Evolutionary conservation across 768 basidiomycete species (phyloP).

Genomic region (Panellus pusillus): DNA sequence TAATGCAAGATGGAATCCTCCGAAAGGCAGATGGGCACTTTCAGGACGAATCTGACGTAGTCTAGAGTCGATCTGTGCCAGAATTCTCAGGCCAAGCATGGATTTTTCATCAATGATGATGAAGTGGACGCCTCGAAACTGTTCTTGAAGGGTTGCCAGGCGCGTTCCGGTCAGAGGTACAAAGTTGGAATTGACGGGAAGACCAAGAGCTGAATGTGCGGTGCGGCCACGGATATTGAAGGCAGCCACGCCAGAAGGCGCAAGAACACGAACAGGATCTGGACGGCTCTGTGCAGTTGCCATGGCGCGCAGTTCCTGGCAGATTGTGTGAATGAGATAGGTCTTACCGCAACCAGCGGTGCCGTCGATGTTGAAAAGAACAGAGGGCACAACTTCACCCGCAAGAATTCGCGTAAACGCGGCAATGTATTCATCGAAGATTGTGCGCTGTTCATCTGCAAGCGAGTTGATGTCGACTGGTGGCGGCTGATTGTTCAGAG

Average conservation of each 20-base stretch:
- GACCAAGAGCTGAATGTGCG: too few species aligned
- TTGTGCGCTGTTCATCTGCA: not conserved
- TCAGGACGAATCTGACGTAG: not conserved
- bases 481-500: not conserved
- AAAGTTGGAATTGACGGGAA: too few species aligned
- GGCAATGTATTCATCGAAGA: not conserved
- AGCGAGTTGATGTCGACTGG: not conserved
- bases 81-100: conserved; percentile 5
- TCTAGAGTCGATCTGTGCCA: not conserved
- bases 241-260: conserved; percentile 9
- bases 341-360: conserved; percentile 16
- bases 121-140: conserved; percentile 1
- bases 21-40: not conserved
- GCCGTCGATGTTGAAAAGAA: conserved; percentile 5
- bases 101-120: conserved; percentile 12
- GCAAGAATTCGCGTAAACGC: not conserved
- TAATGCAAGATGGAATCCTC: conserved; percentile 2
- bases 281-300: not conserved
- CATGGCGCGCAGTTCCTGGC: conserved; percentile 6
- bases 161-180: not conserved
- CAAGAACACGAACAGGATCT: conserved; percentile 3
- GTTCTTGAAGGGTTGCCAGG: conserved; percentile 1
- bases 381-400: not conserved
- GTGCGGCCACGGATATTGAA: too few species aligned
- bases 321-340: conserved; percentile 9